Percentiles rank a stretch among this genome's conserved stretches.
These are phyloP conservation scores for Cantharellus anzutake DNA, from an alignment of 768 basidiomycete species.

Conservation along the genomic window DNA sequence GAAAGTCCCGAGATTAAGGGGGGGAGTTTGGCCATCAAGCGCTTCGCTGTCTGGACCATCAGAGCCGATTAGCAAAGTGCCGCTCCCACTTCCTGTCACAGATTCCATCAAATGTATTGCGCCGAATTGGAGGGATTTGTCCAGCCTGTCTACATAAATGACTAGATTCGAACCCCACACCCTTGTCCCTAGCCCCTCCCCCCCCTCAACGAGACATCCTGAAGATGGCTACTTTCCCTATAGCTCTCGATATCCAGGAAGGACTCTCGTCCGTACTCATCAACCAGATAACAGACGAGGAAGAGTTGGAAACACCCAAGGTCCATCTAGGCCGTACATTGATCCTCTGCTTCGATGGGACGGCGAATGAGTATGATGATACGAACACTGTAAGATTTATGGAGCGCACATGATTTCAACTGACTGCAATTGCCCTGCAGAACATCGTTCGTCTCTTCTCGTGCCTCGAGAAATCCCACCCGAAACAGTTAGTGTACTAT, in stretches of 20 bases:
- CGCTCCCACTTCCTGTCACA: too few relatives aligned
- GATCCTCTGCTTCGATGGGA: conserved; percentile 11
- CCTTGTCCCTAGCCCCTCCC: not conserved
- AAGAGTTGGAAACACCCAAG: not conserved
- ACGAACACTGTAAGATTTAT: conserved; percentile 12
- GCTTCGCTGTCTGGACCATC: too few relatives aligned
- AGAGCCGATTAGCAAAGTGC: too few relatives aligned
- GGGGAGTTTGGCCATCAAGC: too few relatives aligned
- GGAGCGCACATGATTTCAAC: not conserved
- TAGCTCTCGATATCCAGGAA: not conserved
- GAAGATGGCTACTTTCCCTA: not conserved
- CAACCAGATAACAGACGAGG: not conserved
- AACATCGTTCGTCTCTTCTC: conserved; percentile 16
- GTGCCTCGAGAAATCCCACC: conserved; percentile 15
- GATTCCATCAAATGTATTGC: too few relatives aligned
- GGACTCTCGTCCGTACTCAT: not conserved
- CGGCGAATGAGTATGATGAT: conserved; percentile 4
- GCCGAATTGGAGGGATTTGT: too few relatives aligned
- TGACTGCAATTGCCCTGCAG: not conserved
- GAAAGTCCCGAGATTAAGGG: too few relatives aligned
- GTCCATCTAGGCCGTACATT: conserved; percentile 4
- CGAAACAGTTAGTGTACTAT: conserved; percentile 15
- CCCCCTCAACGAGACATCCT: not conserved
- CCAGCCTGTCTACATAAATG: too few relatives aligned
- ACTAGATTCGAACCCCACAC: too few relatives aligned